Percentiles rank a stretch among this genome's conserved stretches.
These are phyloP conservation scores for Xerocomus brunneocitrinus DNA, from an alignment of 768 basidiomycete genomes.

Conservation along the genomic window DNA sequence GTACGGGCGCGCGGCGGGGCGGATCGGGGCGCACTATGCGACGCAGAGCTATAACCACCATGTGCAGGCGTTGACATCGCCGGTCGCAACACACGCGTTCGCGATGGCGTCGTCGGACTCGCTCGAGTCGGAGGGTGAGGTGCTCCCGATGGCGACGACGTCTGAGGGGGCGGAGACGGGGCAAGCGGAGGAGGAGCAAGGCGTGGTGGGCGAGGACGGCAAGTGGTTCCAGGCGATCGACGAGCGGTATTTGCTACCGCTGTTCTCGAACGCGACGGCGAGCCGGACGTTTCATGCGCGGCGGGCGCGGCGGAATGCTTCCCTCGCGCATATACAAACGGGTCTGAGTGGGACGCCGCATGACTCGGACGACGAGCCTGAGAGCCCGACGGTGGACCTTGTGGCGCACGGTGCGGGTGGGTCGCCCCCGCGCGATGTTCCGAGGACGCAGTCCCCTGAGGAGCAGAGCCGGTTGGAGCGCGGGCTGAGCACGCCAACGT, in stretches of 20 bases:
- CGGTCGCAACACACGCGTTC: constrained; percentile 39
- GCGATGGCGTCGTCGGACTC: constrained; percentile 74
- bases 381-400: constrained; percentile 44
- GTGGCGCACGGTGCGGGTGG: constrained; percentile 16
- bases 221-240: constrained; percentile 97
- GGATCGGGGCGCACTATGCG: constrained; percentile 57
- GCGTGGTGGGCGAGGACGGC: constrained; percentile 58
- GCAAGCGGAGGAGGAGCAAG: constrained; percentile 4
- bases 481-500: constrained; percentile 60
- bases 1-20: constrained; percentile 36
- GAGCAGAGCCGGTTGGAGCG: constrained; percentile 57
- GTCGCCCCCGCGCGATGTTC: constrained; percentile 14
- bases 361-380: constrained; percentile 39
- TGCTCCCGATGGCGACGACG: constrained; percentile 69
- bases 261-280: constrained; percentile 91
- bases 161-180: constrained; percentile 17
- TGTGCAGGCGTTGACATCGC: constrained; percentile 21
- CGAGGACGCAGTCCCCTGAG: constrained; percentile 26
- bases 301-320: constrained; percentile 49
- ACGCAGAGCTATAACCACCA: constrained; percentile 62
- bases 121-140: constrained; percentile 73
- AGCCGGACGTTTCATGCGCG: constrained; percentile 83
- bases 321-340: constrained; percentile 18
- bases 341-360: constrained; percentile 28
- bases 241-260: constrained; percentile 87